Evolutionary conservation across 805 yeast genomes (phyloP).

Genomic region (Ogataea minuta): DNA sequence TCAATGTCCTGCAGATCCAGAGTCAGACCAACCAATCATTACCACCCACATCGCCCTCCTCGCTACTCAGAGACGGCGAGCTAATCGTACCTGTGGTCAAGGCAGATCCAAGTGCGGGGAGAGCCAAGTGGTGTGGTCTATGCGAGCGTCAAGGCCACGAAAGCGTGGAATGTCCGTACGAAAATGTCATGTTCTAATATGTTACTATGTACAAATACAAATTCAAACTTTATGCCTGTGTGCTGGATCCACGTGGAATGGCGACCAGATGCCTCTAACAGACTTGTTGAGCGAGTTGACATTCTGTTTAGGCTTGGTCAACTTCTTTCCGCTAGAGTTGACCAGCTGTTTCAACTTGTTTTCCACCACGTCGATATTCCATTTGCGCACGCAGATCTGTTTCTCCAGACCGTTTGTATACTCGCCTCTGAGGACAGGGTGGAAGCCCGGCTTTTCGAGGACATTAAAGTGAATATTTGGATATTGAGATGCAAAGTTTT

Average conservation of each 20-base stretch:
- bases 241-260: slow-evolving; percentile 68
- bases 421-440: slow-evolving; percentile 68
- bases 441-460: slow-evolving; percentile 64
- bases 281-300: slow-evolving; percentile 79
- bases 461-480: slow-evolving; percentile 73
- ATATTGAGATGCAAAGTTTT: slow-evolving; percentile 54
- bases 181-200: slow-evolving; percentile 37
- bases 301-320: slow-evolving; percentile 65
- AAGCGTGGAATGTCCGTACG: slow-evolving; percentile 85
- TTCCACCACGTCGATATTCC: slow-evolving; percentile 58
- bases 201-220: slow-evolving; percentile 13
- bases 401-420: slow-evolving; percentile 41
- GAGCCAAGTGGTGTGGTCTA: slow-evolving; percentile 84
- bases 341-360: slow-evolving; percentile 62
- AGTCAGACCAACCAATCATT: no score
- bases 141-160: slow-evolving; percentile 92
- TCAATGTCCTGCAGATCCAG: neutral
- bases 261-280: slow-evolving; percentile 98
- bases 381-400: slow-evolving; percentile 71
- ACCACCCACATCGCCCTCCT: no score
- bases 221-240: slow-evolving; percentile 45
- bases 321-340: slow-evolving; percentile 64
- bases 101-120: slow-evolving; percentile 70
- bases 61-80: slow-evolving; percentile 17
- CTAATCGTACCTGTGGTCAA: slow-evolving; percentile 47